Conservation (phyloP, 2,329 filamentous ascomycete species). For the Hypoxylon sp. region DNA sequence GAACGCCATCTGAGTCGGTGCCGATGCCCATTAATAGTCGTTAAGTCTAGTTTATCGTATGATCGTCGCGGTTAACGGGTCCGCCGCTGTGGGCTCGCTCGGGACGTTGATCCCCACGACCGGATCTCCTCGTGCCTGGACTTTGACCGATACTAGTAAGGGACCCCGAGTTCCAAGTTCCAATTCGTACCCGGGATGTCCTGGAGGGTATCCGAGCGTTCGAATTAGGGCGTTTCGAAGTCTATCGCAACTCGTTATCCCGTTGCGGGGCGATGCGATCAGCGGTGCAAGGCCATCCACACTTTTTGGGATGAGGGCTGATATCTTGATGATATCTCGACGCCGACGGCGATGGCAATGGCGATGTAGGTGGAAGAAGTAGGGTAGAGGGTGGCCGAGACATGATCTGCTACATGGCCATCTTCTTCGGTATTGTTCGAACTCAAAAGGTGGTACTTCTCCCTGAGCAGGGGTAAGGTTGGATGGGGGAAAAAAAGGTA, state of each 20-base stretch:
- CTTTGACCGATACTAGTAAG: constrained; percentile 3
- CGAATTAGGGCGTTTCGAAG: constrained; percentile 10
- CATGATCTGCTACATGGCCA: constrained; percentile 54
- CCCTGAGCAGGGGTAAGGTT: constrained; percentile 26
- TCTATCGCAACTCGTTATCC: constrained; percentile 27
- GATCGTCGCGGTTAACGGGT: constrained; percentile 37
- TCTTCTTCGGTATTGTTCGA: constrained; percentile 43
- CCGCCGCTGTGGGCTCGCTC: constrained; percentile 20
- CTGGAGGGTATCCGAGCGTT: constrained; percentile 12
- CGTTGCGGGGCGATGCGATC: constrained; percentile 33
- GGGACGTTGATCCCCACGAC: constrained; percentile 27
- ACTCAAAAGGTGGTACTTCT: constrained; percentile 38
- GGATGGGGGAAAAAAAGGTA: constrained; percentile 30
- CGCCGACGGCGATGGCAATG: constrained; percentile 10
- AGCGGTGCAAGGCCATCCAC: constrained; percentile 35
- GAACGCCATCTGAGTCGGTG: constrained; percentile 55
- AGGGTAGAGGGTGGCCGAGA: constrained; percentile 47
- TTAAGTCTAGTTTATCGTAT: constrained; percentile 27
- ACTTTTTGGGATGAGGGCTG: constrained; percentile 5
- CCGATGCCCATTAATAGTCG: constrained; percentile 49
- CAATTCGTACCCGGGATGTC: constrained; percentile 13
- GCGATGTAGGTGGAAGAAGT: constrained; percentile 25
- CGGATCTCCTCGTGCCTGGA: constrained; percentile 16
- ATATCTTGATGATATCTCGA: constrained; percentile 15
- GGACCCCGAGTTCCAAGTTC: no score